These are phyloP conservation scores for Coccomyxa subellipsoidea DNA, from an alignment of 163 green algal genomes.

Conservation along the genomic window DNA sequence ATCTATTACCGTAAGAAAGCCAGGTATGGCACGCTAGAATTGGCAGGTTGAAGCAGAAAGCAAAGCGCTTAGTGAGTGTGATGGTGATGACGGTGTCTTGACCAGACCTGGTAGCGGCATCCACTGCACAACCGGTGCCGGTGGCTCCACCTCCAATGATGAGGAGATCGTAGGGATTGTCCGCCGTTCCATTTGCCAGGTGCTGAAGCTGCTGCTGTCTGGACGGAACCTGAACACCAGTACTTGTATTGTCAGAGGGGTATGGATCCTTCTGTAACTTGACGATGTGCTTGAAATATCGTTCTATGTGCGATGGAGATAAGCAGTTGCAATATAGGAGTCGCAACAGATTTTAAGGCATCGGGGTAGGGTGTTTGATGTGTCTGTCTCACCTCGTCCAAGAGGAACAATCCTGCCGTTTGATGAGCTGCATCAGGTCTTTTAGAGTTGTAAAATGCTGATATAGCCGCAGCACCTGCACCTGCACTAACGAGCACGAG, in stretches of 20 bases:
- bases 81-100: neutral
- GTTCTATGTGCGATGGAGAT: too few species aligned
- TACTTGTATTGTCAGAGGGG: too few species aligned
- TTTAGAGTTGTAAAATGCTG: neutral
- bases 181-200: slow-evolving; percentile 9
- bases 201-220: slow-evolving; percentile 4
- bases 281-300: too few species aligned
- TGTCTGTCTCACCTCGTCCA: neutral
- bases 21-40: too few species aligned
- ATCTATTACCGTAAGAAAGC: too few species aligned
- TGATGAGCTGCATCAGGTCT: neutral
- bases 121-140: slow-evolving; percentile 84
- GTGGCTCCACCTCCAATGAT: slow-evolving; percentile 93
- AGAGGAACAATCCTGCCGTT: neutral
- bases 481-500: neutral
- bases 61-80: too few species aligned
- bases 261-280: too few species aligned
- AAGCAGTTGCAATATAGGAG: too few species aligned
- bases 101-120: slow-evolving; percentile 80
- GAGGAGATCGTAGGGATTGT: slow-evolving; percentile 86
- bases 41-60: too few species aligned
- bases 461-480: neutral
- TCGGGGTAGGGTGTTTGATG: too few species aligned
- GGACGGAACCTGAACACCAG: neutral
- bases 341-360: too few species aligned